phyloP scores from a whole-genome alignment of 345 rosid genomes.

The Euphorbia pulcherrima region DNA sequence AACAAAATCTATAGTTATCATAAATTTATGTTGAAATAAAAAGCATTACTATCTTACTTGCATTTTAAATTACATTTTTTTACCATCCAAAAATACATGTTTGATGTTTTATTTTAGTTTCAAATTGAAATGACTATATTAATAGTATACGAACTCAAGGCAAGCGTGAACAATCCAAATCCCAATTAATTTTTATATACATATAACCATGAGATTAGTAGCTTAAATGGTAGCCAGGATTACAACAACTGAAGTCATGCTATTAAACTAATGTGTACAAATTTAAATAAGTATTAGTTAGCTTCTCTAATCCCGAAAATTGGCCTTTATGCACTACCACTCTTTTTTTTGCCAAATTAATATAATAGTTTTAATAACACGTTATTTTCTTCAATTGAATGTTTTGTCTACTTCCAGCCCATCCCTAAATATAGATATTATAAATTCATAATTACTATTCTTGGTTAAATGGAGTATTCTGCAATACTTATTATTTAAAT shows the following conservation, averaged over 20 bases:
- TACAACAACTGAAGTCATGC: slow-evolving; percentile 30
- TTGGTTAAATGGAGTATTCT: slow-evolving; percentile 22
- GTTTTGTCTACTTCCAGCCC: slow-evolving; percentile 28
- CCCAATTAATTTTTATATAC: background rate
- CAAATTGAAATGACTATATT: too few relatives aligned
- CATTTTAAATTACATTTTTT: too few relatives aligned
- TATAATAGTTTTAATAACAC: too few relatives aligned
- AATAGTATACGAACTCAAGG: too few relatives aligned
- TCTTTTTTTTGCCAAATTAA: too few relatives aligned
- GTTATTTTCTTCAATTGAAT: too few relatives aligned
- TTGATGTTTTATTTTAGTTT: too few relatives aligned
- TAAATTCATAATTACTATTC: slow-evolving; percentile 50
- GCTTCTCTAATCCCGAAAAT: slow-evolving; percentile 34
- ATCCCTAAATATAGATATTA: slow-evolving; percentile 46
- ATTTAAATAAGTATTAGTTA: background rate
- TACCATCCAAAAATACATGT: too few relatives aligned
- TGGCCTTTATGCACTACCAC: slow-evolving; percentile 21
- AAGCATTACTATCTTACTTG: too few relatives aligned
- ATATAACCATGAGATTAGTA: background rate
- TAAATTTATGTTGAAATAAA: too few relatives aligned
- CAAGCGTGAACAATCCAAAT: too few relatives aligned
- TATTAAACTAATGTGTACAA: slow-evolving; percentile 12
- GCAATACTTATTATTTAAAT: slow-evolving; percentile 8
- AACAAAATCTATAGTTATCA: too few relatives aligned
- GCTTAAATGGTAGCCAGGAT: slow-evolving; percentile 27